Conservation (phyloP, 129 eudicot species). For the Helianthus tuberosus region DNA sequence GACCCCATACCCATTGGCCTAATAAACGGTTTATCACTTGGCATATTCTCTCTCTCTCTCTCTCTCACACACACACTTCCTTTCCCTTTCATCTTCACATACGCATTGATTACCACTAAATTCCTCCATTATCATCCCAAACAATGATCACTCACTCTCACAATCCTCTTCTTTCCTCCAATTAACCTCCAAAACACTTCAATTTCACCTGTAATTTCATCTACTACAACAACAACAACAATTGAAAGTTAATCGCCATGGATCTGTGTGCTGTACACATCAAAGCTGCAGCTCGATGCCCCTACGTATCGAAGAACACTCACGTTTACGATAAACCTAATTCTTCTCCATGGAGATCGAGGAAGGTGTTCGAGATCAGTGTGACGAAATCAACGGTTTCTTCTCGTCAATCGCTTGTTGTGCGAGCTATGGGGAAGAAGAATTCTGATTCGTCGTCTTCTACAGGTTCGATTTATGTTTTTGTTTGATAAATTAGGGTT, state of each 20-base stretch:
- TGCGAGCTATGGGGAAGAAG: conserved; percentile 55
- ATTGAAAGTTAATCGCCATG: conserved; percentile 21
- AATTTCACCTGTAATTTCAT: neutral
- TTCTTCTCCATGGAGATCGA: conserved; percentile 31
- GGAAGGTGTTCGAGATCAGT: conserved; percentile 39
- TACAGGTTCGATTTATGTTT: conserved; percentile 25
- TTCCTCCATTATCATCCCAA: conserved; percentile 22
- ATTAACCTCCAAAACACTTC: neutral
- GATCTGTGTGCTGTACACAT: conserved; percentile 59
- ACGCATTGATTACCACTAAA: conserved; percentile 34
- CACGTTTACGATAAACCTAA: conserved; percentile 28
- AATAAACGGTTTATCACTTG: conserved; percentile 36
- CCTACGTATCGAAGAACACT: conserved; percentile 27
- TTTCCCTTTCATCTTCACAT: conserved; percentile 27
- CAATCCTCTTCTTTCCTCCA: neutral
- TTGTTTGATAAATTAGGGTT: neutral
- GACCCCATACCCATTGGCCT: too few species aligned
- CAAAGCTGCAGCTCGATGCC: conserved; percentile 36
- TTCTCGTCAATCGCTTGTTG: conserved; percentile 39
- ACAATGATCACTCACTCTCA: neutral
- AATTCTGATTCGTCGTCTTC: conserved; percentile 52
- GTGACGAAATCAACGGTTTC: conserved; percentile 19
- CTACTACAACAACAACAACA: neutral
- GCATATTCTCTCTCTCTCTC: conserved; percentile 29
- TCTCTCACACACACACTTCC: conserved; percentile 25